Evolutionary conservation across 495 filamentous ascomycete species (phyloP), one percentile per base, ranked within the genome.

Genomic region (Aspergillus nanangensis): DNA sequence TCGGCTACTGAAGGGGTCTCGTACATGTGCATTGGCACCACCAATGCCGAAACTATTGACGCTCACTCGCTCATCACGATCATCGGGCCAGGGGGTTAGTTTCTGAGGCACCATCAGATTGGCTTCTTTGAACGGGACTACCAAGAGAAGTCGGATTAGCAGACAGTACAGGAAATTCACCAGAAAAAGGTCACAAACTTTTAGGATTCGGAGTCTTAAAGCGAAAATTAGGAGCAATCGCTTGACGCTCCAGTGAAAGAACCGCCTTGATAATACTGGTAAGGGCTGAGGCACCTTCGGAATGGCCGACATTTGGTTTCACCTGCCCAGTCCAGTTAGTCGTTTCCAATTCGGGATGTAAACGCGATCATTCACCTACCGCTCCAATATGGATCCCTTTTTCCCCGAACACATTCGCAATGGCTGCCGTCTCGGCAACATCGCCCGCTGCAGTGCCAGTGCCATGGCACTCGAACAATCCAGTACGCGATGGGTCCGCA

Each of bases 251-350:
- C 41, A 85, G 62, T 18, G 72, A 65, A 22, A 76, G 50, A 1
- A 72, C 61, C 1, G 70, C 66, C 58, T 83, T 83, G 2, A 85
- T 56, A 0, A 83, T 19, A 5, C 73, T 74, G 3, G 80, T 78
- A 38, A 82, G 41, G 7, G 76, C 79, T 3, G 72, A 72, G 4
- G 71, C 64, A 5, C 64, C 77, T 50, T 76, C 75, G 9, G 50
- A 44, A 48, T 78, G 77, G 0, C 77, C 75, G 44, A 77, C 54
- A 27, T 71, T 66, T 8, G 72, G 67, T 42, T 77, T 78, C 15
- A 76, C 51, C 52, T 55, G 29, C n/a, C n/a, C n/a, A 7, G 41
- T 7, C 5, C 11, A 17, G 34, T 47, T 14, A 31, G 35, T 20
- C 32, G 18, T 32, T 36, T 10, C 9, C 11, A 47, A 22, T 2